A percentile compares a stretch with the other conserved stretches of the same genome.
phyloP scores from a whole-genome alignment of 2,329 filamentous ascomycete genomes.

The Juglanconis juglandina region DNA sequence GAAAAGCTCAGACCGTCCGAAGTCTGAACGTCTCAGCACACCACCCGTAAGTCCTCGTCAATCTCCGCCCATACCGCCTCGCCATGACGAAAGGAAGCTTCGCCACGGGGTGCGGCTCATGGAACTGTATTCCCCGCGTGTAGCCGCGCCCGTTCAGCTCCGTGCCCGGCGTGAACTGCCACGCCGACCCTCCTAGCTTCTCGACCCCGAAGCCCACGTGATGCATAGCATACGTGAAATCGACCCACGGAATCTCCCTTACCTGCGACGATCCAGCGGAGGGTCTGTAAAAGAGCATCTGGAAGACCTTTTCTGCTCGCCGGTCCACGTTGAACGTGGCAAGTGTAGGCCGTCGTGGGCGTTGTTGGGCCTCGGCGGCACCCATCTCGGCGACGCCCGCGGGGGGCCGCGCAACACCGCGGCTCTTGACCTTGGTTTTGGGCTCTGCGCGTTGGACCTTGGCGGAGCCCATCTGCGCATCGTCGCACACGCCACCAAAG shows the following conservation, averaged over 20 bases:
- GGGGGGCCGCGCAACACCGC: background rate
- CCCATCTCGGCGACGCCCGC: rapidly evolving
- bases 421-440: background rate
- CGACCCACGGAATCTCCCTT: background rate
- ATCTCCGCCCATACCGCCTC: background rate
- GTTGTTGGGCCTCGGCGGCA: background rate
- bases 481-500: too few species aligned
- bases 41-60: background rate
- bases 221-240: background rate
- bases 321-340: background rate
- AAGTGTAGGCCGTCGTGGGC: background rate
- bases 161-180: background rate
- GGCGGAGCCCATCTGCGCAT: background rate
- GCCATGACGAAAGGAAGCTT: background rate
- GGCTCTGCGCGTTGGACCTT: background rate
- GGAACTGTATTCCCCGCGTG: background rate
- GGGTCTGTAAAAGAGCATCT: background rate
- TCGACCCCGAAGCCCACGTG: background rate
- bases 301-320: background rate
- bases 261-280: background rate
- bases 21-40: background rate
- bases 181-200: constrained; percentile 1
- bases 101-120: background rate
- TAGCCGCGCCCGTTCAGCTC: background rate
- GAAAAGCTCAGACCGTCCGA: background rate